These are phyloP conservation scores for Dipteronia dyeriana DNA, from an alignment of 345 rosid genomes.

Conservation along the genomic window DNA sequence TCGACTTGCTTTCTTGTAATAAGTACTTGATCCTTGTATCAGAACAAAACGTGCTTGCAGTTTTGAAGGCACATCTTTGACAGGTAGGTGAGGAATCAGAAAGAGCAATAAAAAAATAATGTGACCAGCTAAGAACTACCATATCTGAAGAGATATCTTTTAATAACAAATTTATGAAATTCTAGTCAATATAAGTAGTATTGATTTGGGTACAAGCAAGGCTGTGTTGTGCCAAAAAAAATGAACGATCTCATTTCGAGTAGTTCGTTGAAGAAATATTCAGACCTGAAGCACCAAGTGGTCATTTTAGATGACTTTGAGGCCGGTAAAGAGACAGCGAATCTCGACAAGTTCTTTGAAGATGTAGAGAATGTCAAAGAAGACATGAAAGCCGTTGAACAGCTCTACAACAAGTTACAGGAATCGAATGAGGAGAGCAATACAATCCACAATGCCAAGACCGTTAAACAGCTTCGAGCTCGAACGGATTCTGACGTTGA, in stretches of 20 bases:
- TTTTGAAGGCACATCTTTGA: conserved; percentile 9
- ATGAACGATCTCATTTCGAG: conserved; percentile 60
- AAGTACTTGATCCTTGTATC: not conserved
- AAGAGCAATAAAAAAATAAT: not conserved
- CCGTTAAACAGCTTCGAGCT: conserved; percentile 62
- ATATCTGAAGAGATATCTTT: not conserved
- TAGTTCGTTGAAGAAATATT: conserved; percentile 59
- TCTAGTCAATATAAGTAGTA: not conserved
- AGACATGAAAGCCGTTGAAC: conserved; percentile 67
- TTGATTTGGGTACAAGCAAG: not conserved
- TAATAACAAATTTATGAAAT: not conserved
- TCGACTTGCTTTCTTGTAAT: too few relatives aligned
- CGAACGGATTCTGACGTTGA: conserved; percentile 63
- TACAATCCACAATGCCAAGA: conserved; percentile 63
- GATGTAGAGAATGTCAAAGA: conserved; percentile 81
- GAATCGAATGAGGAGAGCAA: conserved; percentile 73
- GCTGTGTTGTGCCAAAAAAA: not conserved
- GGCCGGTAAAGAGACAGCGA: conserved; percentile 41
- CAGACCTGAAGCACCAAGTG: conserved; percentile 46
- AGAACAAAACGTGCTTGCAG: not conserved
- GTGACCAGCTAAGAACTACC: not conserved
- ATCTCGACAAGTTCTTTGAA: conserved; percentile 78
- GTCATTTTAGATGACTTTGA: conserved; percentile 45
- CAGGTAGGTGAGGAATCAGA: not conserved
- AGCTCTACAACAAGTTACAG: conserved; percentile 56